Conservation (phyloP, 192 early-diverging fungal species). For the Linnemannia hyalina region DNA sequence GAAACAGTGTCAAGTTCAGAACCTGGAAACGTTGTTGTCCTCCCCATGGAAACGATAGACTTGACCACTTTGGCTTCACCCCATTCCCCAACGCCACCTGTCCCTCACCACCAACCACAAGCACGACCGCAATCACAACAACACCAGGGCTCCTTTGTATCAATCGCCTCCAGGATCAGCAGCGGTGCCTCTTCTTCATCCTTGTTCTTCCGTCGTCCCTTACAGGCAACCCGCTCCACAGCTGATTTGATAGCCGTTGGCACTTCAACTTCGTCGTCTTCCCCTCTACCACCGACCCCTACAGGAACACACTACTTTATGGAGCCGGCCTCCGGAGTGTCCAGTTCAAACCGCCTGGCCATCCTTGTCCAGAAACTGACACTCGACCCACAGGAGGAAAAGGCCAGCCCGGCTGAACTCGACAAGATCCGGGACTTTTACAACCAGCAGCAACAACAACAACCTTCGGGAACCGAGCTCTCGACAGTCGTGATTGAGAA, state of each 20-base stretch:
- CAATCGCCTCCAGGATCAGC: conserved; percentile 39
- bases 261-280: not conserved
- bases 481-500: conserved; percentile 49
- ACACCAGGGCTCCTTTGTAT: conserved; percentile 12
- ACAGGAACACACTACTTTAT: not conserved
- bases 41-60: not conserved
- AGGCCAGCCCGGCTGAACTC: conserved; percentile 12
- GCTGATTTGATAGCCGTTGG: conserved; percentile 10
- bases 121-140: not conserved
- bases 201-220: conserved; percentile 40
- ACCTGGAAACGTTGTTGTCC: not conserved
- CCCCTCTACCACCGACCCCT: not conserved
- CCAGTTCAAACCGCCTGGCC: conserved; percentile 2
- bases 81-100: conserved; percentile 19
- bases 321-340: not conserved
- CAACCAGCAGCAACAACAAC: not conserved
- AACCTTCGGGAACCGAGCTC: conserved; percentile 37
- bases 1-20: not conserved
- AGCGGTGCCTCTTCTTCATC: conserved; percentile 21
- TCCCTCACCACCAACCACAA: not conserved
- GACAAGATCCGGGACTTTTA: conserved; percentile 25
- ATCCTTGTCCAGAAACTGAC: conserved; percentile 37
- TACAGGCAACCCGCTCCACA: conserved; percentile 5
- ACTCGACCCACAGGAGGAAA: conserved; percentile 35
- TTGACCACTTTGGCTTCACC: not conserved